Conservation (phyloP, 352 stramenopile genomes). For the Pythium pyrilobum region DNA sequence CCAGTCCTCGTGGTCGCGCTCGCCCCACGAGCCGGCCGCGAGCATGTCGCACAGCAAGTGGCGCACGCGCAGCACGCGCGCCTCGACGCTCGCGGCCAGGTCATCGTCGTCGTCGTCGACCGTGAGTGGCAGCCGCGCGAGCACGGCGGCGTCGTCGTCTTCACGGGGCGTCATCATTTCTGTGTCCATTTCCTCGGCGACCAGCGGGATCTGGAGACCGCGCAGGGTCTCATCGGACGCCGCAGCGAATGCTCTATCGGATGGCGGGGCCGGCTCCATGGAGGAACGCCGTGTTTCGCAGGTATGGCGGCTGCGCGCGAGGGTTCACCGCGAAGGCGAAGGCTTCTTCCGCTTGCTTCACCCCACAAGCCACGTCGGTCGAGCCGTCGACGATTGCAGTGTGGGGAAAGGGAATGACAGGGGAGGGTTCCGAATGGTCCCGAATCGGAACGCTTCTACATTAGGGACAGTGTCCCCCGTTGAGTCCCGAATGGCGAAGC, state of each 20-base stretch:
- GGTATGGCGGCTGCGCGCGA: too few species aligned
- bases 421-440: slow-evolving; percentile 14
- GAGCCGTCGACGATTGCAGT: too few species aligned
- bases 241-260: background rate
- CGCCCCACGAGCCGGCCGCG: slow-evolving; percentile 32
- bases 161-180: slow-evolving; percentile 16
- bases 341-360: background rate
- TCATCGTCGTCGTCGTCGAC: background rate
- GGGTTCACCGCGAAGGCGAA: too few species aligned
- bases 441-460: background rate
- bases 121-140: too few species aligned
- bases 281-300: background rate
- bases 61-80: slow-evolving; percentile 23
- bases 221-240: slow-evolving; percentile 13
- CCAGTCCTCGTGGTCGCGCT: slow-evolving; percentile 50
- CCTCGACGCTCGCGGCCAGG: background rate
- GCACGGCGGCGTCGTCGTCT: background rate
- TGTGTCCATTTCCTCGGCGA: slow-evolving; percentile 18
- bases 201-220: background rate
- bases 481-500: background rate
- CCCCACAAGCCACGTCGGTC: slow-evolving; percentile 16
- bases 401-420: slow-evolving; percentile 3
- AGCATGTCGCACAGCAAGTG: slow-evolving; percentile 58
- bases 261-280: slow-evolving; percentile 11
- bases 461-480: background rate